phyloP scores from a whole-genome alignment of 2,329 filamentous ascomycete species.

The Paracoccidioides lutzii region DNA sequence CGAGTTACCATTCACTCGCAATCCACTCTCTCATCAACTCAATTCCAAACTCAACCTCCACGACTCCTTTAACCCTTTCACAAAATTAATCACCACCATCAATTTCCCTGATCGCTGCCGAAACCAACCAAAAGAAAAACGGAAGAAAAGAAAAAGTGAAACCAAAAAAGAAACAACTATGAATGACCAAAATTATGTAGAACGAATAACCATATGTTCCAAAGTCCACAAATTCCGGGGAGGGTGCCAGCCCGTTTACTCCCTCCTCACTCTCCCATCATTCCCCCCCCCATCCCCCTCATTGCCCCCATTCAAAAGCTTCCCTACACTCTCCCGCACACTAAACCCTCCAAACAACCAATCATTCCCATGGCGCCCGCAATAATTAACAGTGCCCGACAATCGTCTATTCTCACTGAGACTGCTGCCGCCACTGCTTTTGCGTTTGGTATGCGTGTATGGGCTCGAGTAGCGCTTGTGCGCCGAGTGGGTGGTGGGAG shows the following conservation, averaged over 20 bases:
- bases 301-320: constrained; percentile 14
- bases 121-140: too few species aligned
- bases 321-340: constrained; percentile 31
- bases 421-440: constrained; percentile 8
- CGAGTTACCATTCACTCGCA: too few species aligned
- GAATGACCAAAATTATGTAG: neutral
- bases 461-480: constrained; percentile 9
- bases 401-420: constrained; percentile 26
- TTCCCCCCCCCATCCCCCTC: neutral
- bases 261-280: neutral
- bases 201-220: neutral
- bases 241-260: too few species aligned
- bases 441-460: neutral
- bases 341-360: constrained; percentile 41
- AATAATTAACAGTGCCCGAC: constrained; percentile 31
- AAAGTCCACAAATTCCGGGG: too few species aligned
- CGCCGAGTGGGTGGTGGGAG: neutral
- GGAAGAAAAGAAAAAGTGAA: too few species aligned
- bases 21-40: too few species aligned
- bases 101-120: too few species aligned
- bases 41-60: too few species aligned
- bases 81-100: too few species aligned
- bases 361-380: constrained; percentile 38
- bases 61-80: too few species aligned
- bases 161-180: too few species aligned